These are phyloP conservation scores for Coemansia sp. DNA, from an alignment of 192 early-diverging fungal species.

Conservation along the genomic window DNA sequence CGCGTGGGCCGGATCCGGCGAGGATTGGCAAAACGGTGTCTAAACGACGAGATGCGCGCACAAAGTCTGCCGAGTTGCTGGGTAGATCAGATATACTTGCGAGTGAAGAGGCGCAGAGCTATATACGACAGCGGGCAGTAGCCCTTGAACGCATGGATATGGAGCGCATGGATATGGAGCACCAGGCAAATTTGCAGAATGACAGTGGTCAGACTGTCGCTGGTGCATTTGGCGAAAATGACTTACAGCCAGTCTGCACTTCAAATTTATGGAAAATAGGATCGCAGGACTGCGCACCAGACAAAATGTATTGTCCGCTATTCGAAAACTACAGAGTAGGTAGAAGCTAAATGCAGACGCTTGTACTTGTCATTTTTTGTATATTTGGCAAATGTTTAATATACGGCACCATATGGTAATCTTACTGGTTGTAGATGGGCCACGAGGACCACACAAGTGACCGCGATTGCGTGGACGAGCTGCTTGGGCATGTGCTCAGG, in stretches of 20 bases:
- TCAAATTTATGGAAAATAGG: conserved; percentile 25
- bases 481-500: conserved; percentile 11
- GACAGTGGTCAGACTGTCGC: background rate
- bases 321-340: conserved; percentile 33
- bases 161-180: background rate
- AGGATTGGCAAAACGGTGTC: background rate
- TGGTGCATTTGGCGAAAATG: background rate
- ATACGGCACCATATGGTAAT: background rate
- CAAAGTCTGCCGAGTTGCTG: conserved; percentile 4
- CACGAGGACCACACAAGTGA: conserved; percentile 9
- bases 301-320: conserved; percentile 20
- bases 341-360: background rate
- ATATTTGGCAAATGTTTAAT: background rate
- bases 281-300: conserved; percentile 6
- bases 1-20: conserved; percentile 5
- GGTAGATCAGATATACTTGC: conserved; percentile 32
- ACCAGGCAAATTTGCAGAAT: too few relatives aligned
- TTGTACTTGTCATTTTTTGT: background rate
- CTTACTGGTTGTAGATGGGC: conserved; percentile 12
- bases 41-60: conserved; percentile 2
- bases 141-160: conserved; percentile 34
- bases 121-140: conserved; percentile 31
- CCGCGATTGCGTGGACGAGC: conserved; percentile 8
- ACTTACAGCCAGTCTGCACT: background rate
- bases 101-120: conserved; percentile 35